Base-by-base conservation (phyloP, 2,329 filamentous ascomycete species). In the Thielaviopsis musarum region DNA sequence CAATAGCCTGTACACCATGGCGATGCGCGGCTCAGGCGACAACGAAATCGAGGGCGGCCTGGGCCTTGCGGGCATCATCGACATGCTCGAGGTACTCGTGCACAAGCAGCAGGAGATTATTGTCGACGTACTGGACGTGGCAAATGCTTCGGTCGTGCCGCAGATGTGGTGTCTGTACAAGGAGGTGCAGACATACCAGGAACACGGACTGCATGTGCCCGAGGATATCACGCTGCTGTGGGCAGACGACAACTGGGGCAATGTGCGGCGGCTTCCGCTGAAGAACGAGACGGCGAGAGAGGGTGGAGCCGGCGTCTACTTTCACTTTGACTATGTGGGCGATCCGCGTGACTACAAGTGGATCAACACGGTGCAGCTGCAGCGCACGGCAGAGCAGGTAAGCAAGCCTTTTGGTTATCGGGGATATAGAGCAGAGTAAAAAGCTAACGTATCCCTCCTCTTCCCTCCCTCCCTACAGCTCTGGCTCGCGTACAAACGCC, bases 121-220 rank as follows among this genome's bases (percentile, higher is more conserved):
- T 52, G 72, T 71, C 21, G 73, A 78, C 2, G 75, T 74, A 13
- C 58, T 66, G 12, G 74, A 63, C 5, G 70, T 74, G 2, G 69
- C 68, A 1, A 45, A 17, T 17, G 69, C 78, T 53, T 73, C 77
- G 45, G 69, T 74, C 3, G 77, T 84, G 0, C 83, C 84, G 5
- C 84, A 87, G 68, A 76, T 83, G 70, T 87, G 84, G 83, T 86
- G 83, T 65, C 70, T 88, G 62, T 88, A 88, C 70, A 87, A 87
- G 66, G 84, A 88, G 67, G 83, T 88, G 1, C 82, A 84, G 69
- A 78, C 79, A 6, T 87, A 88, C 67, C 80, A 83, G 61, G 79
- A 84, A 60, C 74, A 78, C 17, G 84, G 84, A 1, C 75, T 87
- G 30, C 38, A 52, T 28, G 72, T 75, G 1, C 82, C 83, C 0